Conservation (phyloP, 2,329 filamentous ascomycete species). For the Trichoderma atroviride region DNA sequence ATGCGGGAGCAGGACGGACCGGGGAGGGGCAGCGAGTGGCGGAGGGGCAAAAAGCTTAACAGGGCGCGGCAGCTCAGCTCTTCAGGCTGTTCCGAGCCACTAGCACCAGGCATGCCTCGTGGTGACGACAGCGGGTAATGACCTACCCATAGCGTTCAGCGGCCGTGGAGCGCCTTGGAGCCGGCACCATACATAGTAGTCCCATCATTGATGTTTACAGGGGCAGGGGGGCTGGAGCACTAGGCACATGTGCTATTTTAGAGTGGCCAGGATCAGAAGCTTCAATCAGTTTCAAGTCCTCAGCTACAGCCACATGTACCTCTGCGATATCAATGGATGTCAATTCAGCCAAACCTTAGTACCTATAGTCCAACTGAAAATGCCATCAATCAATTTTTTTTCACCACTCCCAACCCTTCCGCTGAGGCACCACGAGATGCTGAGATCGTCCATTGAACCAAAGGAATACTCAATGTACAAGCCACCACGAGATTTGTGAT, state of each 20-base stretch:
- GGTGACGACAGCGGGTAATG: slow-evolving; percentile 32
- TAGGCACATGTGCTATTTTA: no score
- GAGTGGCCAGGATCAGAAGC: not conserved
- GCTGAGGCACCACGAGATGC: not conserved
- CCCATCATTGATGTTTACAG: not conserved
- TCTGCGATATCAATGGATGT: no score
- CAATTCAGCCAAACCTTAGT: no score
- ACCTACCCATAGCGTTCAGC: not conserved
- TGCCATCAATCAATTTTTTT: no score
- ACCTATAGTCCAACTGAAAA: not conserved
- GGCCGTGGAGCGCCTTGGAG: not conserved
- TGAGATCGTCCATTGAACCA: not conserved
- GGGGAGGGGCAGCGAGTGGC: slow-evolving; percentile 18
- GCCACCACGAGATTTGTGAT: no score
- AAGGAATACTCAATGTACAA: not conserved
- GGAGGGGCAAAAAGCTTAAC: slow-evolving; percentile 31
- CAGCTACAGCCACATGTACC: no score
- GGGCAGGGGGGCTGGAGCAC: not conserved
- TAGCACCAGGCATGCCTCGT: slow-evolving; percentile 24
- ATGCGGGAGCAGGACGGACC: slow-evolving; percentile 8
- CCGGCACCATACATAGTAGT: not conserved
- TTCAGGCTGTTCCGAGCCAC: not conserved
- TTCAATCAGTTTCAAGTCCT: not conserved
- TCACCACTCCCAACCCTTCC: no score
- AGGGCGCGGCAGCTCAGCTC: slow-evolving; percentile 1